Percentiles rank a stretch among this genome's conserved stretches.
These are phyloP conservation scores for Albifimbria verrucaria DNA, from an alignment of 2,329 filamentous ascomycete species.

Conservation along the genomic window DNA sequence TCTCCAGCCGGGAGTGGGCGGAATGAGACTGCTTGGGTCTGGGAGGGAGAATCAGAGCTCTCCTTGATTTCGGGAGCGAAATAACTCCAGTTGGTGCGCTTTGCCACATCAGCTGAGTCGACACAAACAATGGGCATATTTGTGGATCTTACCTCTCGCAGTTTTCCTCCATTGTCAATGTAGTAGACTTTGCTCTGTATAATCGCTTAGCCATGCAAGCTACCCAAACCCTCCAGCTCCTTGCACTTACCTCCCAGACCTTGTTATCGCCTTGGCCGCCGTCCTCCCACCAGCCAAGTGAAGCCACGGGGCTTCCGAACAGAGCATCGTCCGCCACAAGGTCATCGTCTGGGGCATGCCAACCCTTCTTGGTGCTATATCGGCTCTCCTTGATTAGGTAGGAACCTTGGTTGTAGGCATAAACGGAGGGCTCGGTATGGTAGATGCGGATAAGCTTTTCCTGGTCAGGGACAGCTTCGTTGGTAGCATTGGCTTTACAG, in stretches of 20 bases:
- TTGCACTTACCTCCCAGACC: constrained; percentile 1
- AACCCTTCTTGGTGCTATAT: constrained; percentile 1
- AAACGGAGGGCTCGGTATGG: constrained; percentile 1
- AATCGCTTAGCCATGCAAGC: background rate
- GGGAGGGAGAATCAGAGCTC: background rate
- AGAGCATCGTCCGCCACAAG: background rate
- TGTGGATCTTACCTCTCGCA: background rate
- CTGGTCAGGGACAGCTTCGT: background rate
- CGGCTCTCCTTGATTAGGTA: background rate
- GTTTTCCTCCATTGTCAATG: background rate
- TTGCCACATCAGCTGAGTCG: background rate
- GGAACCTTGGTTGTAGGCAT: constrained; percentile 1
- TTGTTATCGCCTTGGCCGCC: background rate
- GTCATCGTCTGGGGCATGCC: constrained; percentile 1
- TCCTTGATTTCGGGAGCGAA: constrained; percentile 1
- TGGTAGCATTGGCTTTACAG: background rate
- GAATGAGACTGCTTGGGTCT: background rate
- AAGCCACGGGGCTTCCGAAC: constrained; percentile 1
- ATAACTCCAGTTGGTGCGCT: constrained; percentile 2
- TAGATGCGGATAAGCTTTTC: constrained; percentile 1
- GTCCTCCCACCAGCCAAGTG: background rate
- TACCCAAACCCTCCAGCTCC: background rate
- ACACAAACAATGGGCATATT: too few relatives aligned
- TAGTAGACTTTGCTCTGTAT: constrained; percentile 1
- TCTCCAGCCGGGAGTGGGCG: background rate